These are phyloP conservation scores for Fusarium sp. DNA, from an alignment of 2,329 filamentous ascomycete genomes.

Conservation along the genomic window DNA sequence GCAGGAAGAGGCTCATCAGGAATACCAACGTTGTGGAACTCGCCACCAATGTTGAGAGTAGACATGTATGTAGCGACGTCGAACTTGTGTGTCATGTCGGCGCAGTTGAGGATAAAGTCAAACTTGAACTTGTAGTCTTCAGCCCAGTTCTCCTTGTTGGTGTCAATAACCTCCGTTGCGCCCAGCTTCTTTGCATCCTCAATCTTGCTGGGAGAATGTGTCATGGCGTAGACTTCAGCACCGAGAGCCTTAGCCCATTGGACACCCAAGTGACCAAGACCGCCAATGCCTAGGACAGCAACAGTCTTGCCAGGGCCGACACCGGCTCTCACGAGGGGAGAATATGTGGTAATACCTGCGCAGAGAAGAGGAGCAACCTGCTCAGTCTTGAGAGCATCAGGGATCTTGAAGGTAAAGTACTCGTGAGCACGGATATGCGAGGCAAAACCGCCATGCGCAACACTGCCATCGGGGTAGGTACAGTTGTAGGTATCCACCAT, in stretches of 20 bases:
- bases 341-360: constrained; percentile 82
- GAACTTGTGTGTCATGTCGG: constrained; percentile 68
- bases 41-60: constrained; percentile 66
- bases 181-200: constrained; percentile 74
- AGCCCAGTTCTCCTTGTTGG: constrained; percentile 69
- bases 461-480: constrained; percentile 70
- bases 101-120: constrained; percentile 66
- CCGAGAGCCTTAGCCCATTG: constrained; percentile 80
- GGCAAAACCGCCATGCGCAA: constrained; percentile 76
- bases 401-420: constrained; percentile 74
- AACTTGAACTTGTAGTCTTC: constrained; percentile 67
- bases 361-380: constrained; percentile 80
- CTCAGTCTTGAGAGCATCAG: constrained; percentile 65
- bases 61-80: constrained; percentile 67
- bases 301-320: constrained; percentile 80
- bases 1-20: constrained; percentile 65
- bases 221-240: constrained; percentile 76
- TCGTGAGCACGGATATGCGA: constrained; percentile 66
- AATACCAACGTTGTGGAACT: constrained; percentile 72
- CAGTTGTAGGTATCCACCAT: constrained; percentile 71
- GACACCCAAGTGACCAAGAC: constrained; percentile 81
- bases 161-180: constrained; percentile 68
- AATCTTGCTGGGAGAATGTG: constrained; percentile 71
- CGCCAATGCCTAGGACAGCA: constrained; percentile 78
- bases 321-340: constrained; percentile 76